Conservation (phyloP, 139 green algal genomes). For the Chlorella sorokiniana region DNA sequence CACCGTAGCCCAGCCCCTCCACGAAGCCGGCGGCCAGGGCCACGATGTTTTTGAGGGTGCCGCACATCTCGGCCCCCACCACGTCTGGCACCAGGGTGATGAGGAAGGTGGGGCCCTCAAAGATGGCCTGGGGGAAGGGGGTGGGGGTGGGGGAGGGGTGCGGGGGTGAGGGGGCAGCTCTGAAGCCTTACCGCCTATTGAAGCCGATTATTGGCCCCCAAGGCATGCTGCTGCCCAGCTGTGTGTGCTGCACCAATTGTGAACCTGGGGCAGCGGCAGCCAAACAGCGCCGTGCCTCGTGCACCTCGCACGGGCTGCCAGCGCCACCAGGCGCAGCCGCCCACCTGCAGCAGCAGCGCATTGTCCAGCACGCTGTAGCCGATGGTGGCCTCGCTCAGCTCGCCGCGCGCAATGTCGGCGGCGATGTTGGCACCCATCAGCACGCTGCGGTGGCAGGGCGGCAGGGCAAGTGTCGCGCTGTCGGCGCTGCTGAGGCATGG, state of each 20-base stretch:
- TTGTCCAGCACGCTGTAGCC: conserved; percentile 64
- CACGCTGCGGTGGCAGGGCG: conserved; percentile 38
- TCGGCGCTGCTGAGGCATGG: too few relatives aligned
- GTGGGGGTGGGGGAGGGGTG: background rate
- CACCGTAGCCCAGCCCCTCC: conserved; percentile 66
- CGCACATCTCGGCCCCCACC: conserved; percentile 74
- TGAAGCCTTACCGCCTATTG: too few relatives aligned
- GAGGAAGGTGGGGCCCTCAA: conserved; percentile 66
- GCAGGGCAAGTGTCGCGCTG: background rate
- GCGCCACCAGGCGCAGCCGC: background rate
- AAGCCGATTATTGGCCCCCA: too few relatives aligned
- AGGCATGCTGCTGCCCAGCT: too few relatives aligned
- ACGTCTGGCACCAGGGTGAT: conserved; percentile 63
- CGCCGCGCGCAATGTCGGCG: conserved; percentile 48
- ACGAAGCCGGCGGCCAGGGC: conserved; percentile 75
- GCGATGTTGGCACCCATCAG: conserved; percentile 87
- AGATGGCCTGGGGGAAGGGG: conserved; percentile 53
- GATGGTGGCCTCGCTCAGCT: conserved; percentile 79
- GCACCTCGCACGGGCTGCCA: background rate
- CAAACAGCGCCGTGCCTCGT: too few relatives aligned
- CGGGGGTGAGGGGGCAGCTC: background rate
- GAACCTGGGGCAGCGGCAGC: too few relatives aligned
- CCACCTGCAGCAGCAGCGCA: conserved; percentile 51
- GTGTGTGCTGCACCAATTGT: background rate
- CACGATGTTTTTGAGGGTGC: conserved; percentile 86